Evolutionary conservation across 352 stramenopile genomes (phyloP).

Genomic region (Globisporangium paroecandrum): DNA sequence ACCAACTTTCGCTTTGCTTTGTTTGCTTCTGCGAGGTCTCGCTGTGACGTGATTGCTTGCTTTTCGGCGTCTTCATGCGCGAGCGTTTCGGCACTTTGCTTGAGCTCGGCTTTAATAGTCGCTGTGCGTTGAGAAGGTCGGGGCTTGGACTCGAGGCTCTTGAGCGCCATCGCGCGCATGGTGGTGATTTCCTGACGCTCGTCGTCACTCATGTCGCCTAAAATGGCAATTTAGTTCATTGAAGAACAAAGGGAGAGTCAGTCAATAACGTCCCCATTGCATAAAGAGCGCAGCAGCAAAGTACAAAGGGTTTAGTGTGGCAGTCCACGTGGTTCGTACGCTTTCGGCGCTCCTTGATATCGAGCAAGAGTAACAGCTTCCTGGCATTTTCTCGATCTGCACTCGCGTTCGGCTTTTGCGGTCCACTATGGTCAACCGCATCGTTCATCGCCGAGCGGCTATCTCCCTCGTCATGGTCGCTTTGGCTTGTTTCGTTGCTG

Average conservation of each 20-base stretch:
- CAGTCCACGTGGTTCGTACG: constrained; percentile 11
- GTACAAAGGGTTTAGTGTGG: neutral
- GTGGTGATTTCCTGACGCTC: constrained; percentile 3
- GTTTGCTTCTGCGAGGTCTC: neutral
- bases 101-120: neutral
- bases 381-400: constrained; percentile 4
- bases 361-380: constrained; percentile 23
- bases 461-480: neutral
- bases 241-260: neutral
- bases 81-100: neutral
- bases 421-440: constrained; percentile 5
- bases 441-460: neutral
- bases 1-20: constrained; percentile 9
- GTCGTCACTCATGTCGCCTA: constrained; percentile 10
- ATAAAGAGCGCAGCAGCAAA: neutral
- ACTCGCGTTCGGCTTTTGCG: neutral
- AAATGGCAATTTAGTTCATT: neutral
- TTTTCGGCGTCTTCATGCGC: neutral
- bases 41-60: neutral
- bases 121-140: neutral
- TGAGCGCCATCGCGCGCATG: constrained; percentile 2
- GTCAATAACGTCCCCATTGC: neutral
- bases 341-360: constrained; percentile 15
- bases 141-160: constrained; percentile 6
- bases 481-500: neutral